Evolutionary conservation across 2,329 filamentous ascomycete genomes (phyloP), one percentile per base, ranked within the genome.

Genomic region (Bisporella sp.): DNA sequence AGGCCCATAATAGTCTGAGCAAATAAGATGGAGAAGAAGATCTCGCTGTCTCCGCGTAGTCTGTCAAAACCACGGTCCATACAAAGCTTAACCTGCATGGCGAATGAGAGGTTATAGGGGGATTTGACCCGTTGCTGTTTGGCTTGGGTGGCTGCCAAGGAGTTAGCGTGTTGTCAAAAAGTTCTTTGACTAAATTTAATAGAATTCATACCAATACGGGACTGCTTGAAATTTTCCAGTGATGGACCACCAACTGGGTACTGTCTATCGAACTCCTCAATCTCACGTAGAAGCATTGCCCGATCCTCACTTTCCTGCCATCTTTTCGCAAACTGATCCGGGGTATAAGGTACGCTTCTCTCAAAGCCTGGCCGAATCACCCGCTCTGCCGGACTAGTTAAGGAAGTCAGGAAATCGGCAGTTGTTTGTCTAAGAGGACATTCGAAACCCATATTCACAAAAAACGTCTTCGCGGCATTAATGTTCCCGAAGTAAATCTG

Each of bases 11-110:
- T 29, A 31, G 48, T 43, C 48, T 66, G 62, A 7, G 57, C 62
- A 41, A 63, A 49, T 13, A 59, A 46, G 13, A 54, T 49, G 4
- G 86, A 57, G 49, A 89, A 71, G 21, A 84, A 74, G 9, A 96
- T 74, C 47, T 40, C 88, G 59, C 93, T 72, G 62, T 96, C 91
- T 47, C 86, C 87, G 49, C 73, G 76, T 6, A 96, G 74, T 47
- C 91, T 82, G 62, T 82, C 79, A 72, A 85, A 93, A 8, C 89
- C 89, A 63, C 91, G 85, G 73, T 82, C 83, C 45, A 95, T 72
- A 65, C 90, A 96, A 9, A 96, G 80, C 53, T 77, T 66, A 55
- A 96, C 69, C 67, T 96, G 91, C 67, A 91, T 83, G 4, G 53
- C 46, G 57, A 85, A 87, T 0, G 89, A 92, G 37, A 96, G 73